phyloP scores from a whole-genome alignment of 2,329 filamentous ascomycete species.

The Penicillium verrucosum region DNA sequence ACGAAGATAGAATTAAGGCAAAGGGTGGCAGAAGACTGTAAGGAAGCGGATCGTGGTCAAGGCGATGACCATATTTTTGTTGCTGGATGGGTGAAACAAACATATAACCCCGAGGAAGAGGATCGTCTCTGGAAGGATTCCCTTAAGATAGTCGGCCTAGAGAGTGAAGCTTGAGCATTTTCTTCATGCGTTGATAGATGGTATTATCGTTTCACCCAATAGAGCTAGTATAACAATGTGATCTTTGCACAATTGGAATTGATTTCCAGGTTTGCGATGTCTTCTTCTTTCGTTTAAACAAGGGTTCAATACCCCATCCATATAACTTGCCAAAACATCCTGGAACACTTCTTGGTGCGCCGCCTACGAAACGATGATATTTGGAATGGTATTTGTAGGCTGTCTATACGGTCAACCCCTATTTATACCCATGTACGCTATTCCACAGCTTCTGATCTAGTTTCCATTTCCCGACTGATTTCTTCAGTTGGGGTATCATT shows the following conservation, averaged over 20 bases:
- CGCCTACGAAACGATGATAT: neutral
- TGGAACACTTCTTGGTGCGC: neutral
- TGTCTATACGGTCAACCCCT: neutral
- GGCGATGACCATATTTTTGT: slow-evolving; percentile 2
- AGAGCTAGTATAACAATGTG: neutral
- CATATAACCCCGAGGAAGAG: neutral
- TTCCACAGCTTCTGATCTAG: slow-evolving; percentile 4
- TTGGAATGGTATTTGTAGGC: neutral
- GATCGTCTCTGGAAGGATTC: slow-evolving; percentile 4
- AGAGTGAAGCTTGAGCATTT: neutral
- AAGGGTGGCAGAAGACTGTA: slow-evolving; percentile 33
- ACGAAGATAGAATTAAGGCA: neutral
- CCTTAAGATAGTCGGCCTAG: neutral
- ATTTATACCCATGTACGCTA: neutral
- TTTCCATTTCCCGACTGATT: neutral
- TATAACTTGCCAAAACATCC: neutral
- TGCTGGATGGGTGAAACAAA: slow-evolving; percentile 5
- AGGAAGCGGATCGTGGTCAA: slow-evolving; percentile 7
- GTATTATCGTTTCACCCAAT: neutral
- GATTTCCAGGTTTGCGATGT: no score
- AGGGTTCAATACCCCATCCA: no score
- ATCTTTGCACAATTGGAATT: neutral
- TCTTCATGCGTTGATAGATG: neutral
- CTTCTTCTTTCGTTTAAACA: no score
- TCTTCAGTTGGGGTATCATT: slow-evolving; percentile 17